phyloP scores from a whole-genome alignment of 1,284 basidiomycete genomes.

The Jaminaea rosea region DNA sequence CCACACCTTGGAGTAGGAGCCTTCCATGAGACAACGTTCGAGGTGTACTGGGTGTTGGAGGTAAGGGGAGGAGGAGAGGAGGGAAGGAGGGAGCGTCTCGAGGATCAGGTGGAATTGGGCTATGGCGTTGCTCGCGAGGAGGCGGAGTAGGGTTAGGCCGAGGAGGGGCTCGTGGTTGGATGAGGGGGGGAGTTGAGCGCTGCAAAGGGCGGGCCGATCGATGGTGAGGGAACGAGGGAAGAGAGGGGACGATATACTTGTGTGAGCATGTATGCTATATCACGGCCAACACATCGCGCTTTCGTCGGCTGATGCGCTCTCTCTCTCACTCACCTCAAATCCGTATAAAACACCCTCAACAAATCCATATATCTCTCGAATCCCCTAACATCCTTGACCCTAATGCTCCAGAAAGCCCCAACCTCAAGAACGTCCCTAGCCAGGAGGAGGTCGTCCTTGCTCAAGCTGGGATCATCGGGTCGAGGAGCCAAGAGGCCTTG shows the following conservation, averaged over 20 bases:
- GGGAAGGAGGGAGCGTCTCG: slow-evolving; percentile 61
- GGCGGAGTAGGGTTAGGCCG: slow-evolving; percentile 84
- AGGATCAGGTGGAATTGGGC: slow-evolving; percentile 98
- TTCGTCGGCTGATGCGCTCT: not conserved
- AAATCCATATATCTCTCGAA: slow-evolving; percentile 94
- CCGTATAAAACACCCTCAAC: slow-evolving; percentile 77
- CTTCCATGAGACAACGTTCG: slow-evolving; percentile 98
- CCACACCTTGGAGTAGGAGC: slow-evolving; percentile 96
- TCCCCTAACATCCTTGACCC: slow-evolving; percentile 73
- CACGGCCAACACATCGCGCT: not conserved
- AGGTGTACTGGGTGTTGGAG: slow-evolving; percentile 47
- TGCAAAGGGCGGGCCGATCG: slow-evolving; percentile 44
- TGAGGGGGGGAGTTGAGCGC: slow-evolving; percentile 67
- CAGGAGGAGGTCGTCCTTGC: slow-evolving; percentile 16
- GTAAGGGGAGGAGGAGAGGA: slow-evolving; percentile 29
- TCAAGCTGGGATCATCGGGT: not conserved
- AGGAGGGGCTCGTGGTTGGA: slow-evolving; percentile 77
- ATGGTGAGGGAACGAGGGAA: not conserved
- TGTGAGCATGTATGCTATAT: not conserved
- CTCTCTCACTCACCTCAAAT: slow-evolving; percentile 57
- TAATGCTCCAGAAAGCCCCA: slow-evolving; percentile 85
- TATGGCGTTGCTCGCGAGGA: slow-evolving; percentile 90
- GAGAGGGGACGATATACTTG: not conserved
- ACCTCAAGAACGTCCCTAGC: slow-evolving; percentile 88
- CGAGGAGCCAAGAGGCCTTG: slow-evolving; percentile 63